These are phyloP conservation scores for Lophiotrema nucula DNA, from an alignment of 495 filamentous ascomycete species.

Conservation along the genomic window DNA sequence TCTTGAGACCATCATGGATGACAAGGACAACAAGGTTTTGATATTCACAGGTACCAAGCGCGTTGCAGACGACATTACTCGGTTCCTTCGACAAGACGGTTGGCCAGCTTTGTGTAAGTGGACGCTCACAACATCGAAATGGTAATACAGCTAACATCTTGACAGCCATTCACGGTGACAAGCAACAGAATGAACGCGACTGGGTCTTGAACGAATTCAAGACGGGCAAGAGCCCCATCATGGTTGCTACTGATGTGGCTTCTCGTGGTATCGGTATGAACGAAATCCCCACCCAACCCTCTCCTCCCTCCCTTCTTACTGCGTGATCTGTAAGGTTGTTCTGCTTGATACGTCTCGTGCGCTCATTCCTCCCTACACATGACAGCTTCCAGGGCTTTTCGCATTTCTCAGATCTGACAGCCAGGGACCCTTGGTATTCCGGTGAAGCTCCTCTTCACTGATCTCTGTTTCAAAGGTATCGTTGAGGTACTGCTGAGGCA, in stretches of 20 bases:
- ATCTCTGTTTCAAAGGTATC: conserved; percentile 73
- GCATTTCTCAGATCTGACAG: conserved; percentile 71
- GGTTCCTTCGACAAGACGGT: conserved; percentile 97
- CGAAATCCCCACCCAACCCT: conserved; percentile 51
- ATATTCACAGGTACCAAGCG: conserved; percentile 99
- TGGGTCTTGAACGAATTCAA: conserved; percentile 99
- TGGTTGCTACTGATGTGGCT: conserved; percentile 98
- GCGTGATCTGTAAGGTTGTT: conserved; percentile 67
- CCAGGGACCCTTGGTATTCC: conserved; percentile 80
- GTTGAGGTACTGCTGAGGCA: conserved; percentile 65
- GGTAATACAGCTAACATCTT: background rate
- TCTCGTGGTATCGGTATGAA: conserved; percentile 99
- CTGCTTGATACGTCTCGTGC: conserved; percentile 80
- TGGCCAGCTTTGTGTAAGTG: conserved; percentile 95
- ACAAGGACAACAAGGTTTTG: conserved; percentile 86
- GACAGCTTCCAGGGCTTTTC: conserved; percentile 80
- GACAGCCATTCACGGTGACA: conserved; percentile 95
- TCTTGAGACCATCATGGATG: conserved; percentile 96
- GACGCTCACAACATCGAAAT: background rate
- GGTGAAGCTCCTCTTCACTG: conserved; percentile 70
- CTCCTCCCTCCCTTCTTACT: conserved; percentile 51
- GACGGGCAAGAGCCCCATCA: conserved; percentile 90
- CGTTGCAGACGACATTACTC: conserved; percentile 96
- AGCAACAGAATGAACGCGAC: conserved; percentile 98
- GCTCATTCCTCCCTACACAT: conserved; percentile 70